A percentile compares a stretch with the other conserved stretches of the same genome.
Evolutionary conservation across 805 yeast species (phyloP).

Genomic region (Metschnikowia reukaufii): DNA sequence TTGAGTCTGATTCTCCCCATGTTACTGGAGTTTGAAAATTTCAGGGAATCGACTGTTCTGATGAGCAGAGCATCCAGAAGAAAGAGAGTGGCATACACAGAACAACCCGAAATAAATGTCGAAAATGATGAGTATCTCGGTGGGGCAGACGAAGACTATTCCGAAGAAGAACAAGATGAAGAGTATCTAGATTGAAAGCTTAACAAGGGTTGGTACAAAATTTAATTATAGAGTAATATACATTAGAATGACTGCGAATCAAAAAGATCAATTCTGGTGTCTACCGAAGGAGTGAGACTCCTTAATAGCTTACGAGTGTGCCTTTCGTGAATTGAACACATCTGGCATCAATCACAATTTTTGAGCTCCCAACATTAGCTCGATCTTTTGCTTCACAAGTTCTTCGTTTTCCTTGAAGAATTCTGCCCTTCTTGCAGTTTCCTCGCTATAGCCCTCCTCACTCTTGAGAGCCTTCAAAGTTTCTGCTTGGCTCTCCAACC

Average conservation of each 20-base stretch:
- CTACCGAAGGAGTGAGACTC: too few species aligned
- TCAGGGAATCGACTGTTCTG: constrained; percentile 7
- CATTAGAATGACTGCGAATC: neutral
- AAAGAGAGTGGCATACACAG: constrained; percentile 17
- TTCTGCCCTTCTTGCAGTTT: constrained; percentile 77
- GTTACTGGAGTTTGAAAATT: constrained; percentile 18
- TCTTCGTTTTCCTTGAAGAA: constrained; percentile 70
- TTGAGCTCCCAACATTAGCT: constrained; percentile 61
- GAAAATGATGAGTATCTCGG: constrained; percentile 7
- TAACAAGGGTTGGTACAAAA: neutral
- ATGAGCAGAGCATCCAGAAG: constrained; percentile 15
- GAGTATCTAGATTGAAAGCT: constrained; percentile 9
- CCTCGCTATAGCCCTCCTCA: constrained; percentile 89
- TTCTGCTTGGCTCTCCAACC: constrained; percentile 79
- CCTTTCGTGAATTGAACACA: too few species aligned
- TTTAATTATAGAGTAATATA: neutral
- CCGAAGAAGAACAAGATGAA: constrained; percentile 18
- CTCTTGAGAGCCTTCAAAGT: constrained; percentile 83
- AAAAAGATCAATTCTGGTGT: neutral
- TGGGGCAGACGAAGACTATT: constrained; percentile 15
- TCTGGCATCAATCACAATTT: constrained; percentile 11
- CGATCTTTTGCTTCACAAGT: constrained; percentile 73
- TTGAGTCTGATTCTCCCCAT: constrained; percentile 30
- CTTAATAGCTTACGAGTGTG: too few species aligned
- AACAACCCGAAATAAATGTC: constrained; percentile 9